Conservation (phyloP, 805 yeast species). For the Barnettozyma sp. region DNA sequence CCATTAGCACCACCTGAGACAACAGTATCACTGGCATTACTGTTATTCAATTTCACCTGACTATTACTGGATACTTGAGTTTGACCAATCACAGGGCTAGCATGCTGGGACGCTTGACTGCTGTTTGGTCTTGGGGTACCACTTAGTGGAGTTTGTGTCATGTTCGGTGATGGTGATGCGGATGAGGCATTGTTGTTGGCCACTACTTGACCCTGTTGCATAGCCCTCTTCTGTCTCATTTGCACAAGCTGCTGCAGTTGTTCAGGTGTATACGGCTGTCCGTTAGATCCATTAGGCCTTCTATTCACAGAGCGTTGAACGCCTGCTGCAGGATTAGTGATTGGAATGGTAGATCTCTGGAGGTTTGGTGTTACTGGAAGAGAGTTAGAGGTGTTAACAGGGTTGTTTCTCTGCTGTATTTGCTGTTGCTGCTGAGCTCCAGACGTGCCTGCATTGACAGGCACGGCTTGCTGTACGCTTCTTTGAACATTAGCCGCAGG, state of each 20-base stretch:
- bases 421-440: not conserved
- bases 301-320: conserved; percentile 6
- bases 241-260: conserved; percentile 54
- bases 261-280: conserved; percentile 52
- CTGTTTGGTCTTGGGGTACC: conserved; percentile 19
- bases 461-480: not conserved
- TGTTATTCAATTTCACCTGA: conserved; percentile 1
- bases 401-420: not conserved
- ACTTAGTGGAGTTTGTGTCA: conserved; percentile 7
- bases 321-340: conserved; percentile 1
- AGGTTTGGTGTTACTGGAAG: conserved; percentile 12
- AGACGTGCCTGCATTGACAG: not conserved
- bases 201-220: conserved; percentile 10
- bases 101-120: conserved; percentile 11
- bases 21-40: not conserved
- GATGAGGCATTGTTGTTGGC: conserved; percentile 2
- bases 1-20: not conserved
- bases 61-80: not conserved
- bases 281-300: conserved; percentile 33
- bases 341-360: conserved; percentile 6
- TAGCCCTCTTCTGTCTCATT: conserved; percentile 24
- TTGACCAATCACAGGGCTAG: conserved; percentile 13
- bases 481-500: not conserved
- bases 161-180: conserved; percentile 16
- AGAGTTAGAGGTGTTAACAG: conserved; percentile 14